phyloP scores from a whole-genome alignment of 2,329 filamentous ascomycete genomes.

The Hypoxylon sp. region DNA sequence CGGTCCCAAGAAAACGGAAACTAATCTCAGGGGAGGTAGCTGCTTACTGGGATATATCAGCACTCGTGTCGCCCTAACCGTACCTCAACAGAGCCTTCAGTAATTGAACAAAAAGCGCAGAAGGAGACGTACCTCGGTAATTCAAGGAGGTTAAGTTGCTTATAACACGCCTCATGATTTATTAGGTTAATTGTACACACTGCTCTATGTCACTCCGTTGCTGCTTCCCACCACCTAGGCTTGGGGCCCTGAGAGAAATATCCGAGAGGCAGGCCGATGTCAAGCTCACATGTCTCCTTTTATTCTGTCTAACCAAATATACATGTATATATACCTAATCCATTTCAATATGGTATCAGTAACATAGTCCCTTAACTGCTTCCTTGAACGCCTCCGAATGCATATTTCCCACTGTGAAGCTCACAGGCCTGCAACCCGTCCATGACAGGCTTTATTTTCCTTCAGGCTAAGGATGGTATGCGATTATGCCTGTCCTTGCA shows the following conservation, averaged over 20 bases:
- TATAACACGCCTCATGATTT: background rate
- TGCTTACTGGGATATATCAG: too few relatives aligned
- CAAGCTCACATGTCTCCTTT: background rate
- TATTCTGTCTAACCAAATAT: background rate
- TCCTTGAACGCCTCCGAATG: slow-evolving; percentile 42
- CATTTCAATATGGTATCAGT: slow-evolving; percentile 32
- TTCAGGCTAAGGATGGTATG: too few relatives aligned
- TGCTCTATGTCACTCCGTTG: background rate
- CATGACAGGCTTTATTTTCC: background rate
- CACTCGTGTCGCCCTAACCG: too few relatives aligned
- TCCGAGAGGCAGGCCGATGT: background rate
- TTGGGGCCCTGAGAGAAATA: background rate
- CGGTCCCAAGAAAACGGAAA: background rate
- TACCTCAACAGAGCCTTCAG: too few relatives aligned
- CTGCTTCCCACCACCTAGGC: background rate
- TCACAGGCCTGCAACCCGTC: background rate
- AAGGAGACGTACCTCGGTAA: too few relatives aligned
- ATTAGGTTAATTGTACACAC: background rate
- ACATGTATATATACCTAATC: slow-evolving; percentile 14
- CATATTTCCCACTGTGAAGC: slow-evolving; percentile 16
- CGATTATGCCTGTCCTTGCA: slow-evolving; percentile 45
- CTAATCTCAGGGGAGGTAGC: background rate
- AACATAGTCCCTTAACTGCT: slow-evolving; percentile 8
- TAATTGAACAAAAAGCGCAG: too few relatives aligned
- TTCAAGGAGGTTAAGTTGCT: too few relatives aligned